Percentiles rank a stretch among this genome's conserved stretches.
Evolutionary conservation across 495 filamentous ascomycete species (phyloP).

Genomic region (Daldinia decipiens): DNA sequence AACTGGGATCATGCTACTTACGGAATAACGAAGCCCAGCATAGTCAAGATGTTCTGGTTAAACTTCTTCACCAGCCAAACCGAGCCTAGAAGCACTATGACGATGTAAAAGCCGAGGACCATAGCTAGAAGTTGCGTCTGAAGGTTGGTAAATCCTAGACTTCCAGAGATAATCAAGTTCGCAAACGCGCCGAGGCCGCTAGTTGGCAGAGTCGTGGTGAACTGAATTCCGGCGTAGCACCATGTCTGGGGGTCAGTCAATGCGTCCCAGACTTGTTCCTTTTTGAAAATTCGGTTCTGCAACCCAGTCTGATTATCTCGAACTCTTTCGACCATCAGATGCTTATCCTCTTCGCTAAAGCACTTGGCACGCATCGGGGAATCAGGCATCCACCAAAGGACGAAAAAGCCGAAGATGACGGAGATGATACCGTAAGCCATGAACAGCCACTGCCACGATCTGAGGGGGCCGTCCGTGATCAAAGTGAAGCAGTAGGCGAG

Average conservation of each 20-base stretch:
- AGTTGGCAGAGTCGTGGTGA: slow-evolving; percentile 75
- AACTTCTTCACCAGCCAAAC: slow-evolving; percentile 72
- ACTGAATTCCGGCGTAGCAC: slow-evolving; percentile 63
- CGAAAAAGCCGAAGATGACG: slow-evolving; percentile 64
- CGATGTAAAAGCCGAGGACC: slow-evolving; percentile 77
- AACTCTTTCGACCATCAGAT: slow-evolving; percentile 67
- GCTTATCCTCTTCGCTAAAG: slow-evolving; percentile 65
- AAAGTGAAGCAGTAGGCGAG: slow-evolving; percentile 67
- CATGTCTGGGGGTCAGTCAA: slow-evolving; percentile 61
- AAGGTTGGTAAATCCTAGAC: slow-evolving; percentile 60
- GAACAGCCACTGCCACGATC: slow-evolving; percentile 64
- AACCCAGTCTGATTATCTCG: slow-evolving; percentile 71
- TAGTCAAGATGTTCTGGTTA: slow-evolving; percentile 70
- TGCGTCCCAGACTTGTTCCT: slow-evolving; percentile 58
- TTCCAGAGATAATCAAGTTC: slow-evolving; percentile 67
- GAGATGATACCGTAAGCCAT: slow-evolving; percentile 65
- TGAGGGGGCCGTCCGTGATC: slow-evolving; percentile 57
- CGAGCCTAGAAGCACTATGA: slow-evolving; percentile 70
- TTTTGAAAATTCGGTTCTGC: slow-evolving; percentile 68
- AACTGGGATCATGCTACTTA: slow-evolving; percentile 51
- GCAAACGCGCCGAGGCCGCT: slow-evolving; percentile 74
- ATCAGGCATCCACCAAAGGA: slow-evolving; percentile 70
- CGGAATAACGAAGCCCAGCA: slow-evolving; percentile 72
- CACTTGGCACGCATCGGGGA: slow-evolving; percentile 70
- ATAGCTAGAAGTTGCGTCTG: slow-evolving; percentile 71